Conservation (phyloP, 192 early-diverging fungal species). For the Chytriomyces sp. region DNA sequence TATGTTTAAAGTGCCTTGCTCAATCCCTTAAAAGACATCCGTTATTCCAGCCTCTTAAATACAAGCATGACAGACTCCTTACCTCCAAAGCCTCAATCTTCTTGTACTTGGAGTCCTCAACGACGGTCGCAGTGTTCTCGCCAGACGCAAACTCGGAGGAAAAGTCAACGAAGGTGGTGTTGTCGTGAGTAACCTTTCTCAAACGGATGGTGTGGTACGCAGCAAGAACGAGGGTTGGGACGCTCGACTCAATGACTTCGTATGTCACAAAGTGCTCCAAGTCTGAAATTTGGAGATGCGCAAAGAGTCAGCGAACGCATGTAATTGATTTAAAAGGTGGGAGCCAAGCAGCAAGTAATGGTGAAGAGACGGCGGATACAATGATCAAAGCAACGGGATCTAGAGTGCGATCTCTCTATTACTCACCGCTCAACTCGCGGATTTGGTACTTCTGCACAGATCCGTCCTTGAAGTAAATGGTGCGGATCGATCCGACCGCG, state of each 20-base stretch:
- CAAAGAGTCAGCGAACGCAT: too few species aligned
- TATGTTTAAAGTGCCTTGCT: too few species aligned
- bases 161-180: slow-evolving; percentile 54
- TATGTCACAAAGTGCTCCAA: slow-evolving; percentile 46
- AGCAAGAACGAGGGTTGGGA: slow-evolving; percentile 34
- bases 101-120: slow-evolving; percentile 52
- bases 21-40: too few species aligned
- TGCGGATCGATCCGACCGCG: slow-evolving; percentile 47
- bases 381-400: too few species aligned
- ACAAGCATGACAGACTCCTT: too few species aligned
- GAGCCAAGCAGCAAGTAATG: too few species aligned
- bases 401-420: too few species aligned
- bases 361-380: too few species aligned
- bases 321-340: too few species aligned
- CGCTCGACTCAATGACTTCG: slow-evolving; percentile 49
- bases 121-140: slow-evolving; percentile 38
- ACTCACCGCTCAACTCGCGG: slow-evolving; percentile 41
- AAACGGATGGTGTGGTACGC: slow-evolving; percentile 50
- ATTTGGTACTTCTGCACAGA: slow-evolving; percentile 48
- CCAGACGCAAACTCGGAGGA: slow-evolving; percentile 49
- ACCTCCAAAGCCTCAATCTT: slow-evolving; percentile 44
- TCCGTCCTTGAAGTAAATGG: slow-evolving; percentile 54
- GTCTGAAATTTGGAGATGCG: slow-evolving; percentile 15
- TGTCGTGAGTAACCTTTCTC: slow-evolving; percentile 49
- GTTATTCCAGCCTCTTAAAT: too few species aligned